Conservation (phyloP, 345 rosid species). For the Pseudoturritis turrita region DNA sequence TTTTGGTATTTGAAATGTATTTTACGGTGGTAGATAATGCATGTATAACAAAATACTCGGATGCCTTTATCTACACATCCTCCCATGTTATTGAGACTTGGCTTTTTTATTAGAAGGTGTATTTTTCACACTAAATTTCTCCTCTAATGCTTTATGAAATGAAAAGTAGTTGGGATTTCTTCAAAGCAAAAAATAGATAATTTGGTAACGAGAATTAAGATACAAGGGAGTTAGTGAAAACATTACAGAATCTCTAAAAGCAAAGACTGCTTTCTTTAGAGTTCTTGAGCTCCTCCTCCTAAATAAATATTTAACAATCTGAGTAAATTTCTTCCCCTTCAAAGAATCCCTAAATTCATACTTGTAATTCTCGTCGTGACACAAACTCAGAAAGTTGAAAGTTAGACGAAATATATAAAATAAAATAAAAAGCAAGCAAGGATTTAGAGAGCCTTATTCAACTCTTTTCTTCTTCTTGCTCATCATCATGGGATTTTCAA, state of each 20-base stretch:
- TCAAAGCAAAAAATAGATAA: neutral
- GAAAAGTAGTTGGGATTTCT: neutral
- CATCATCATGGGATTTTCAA: constrained; percentile 49
- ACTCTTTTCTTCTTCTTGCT: constrained; percentile 49
- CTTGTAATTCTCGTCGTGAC: constrained; percentile 13
- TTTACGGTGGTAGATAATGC: neutral
- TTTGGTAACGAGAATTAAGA: neutral
- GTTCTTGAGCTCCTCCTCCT: neutral
- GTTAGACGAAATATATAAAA: constrained; percentile 1
- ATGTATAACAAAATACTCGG: neutral
- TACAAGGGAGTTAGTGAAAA: constrained; percentile 22
- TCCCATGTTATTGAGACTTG: too few species aligned
- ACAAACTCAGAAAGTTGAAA: constrained; percentile 1
- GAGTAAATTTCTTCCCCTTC: constrained; percentile 21
- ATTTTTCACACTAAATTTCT: too few species aligned
- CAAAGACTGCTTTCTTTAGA: constrained; percentile 1
- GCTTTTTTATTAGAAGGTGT: neutral
- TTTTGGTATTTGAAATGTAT: neutral
- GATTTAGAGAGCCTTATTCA: constrained; percentile 26
- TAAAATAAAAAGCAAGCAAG: neutral
- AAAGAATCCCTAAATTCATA: constrained; percentile 28
- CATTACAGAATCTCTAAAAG: constrained; percentile 17
- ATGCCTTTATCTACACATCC: neutral
- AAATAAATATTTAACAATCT: constrained; percentile 14
- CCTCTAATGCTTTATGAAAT: neutral